These are phyloP conservation scores for Trichoderma aggressivum DNA, from an alignment of 2,329 filamentous ascomycete genomes.

Conservation along the genomic window DNA sequence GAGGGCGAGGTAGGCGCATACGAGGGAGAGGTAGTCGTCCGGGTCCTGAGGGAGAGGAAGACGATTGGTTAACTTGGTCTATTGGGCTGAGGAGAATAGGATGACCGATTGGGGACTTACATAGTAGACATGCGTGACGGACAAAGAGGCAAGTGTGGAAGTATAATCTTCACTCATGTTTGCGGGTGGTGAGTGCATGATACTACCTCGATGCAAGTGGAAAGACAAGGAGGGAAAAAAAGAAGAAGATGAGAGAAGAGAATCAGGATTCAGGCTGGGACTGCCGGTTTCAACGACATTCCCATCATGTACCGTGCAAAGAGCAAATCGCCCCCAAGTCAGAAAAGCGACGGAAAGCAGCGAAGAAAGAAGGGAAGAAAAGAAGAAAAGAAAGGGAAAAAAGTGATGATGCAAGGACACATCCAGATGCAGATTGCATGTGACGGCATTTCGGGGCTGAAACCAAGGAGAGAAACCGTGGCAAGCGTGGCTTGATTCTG, in stretches of 20 bases:
- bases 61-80: neutral
- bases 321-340: neutral
- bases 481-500: conserved; percentile 8
- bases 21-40: conserved; percentile 74
- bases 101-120: conserved; percentile 47
- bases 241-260: neutral
- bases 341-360: neutral
- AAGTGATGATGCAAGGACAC: neutral
- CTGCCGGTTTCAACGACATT: neutral
- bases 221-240: neutral
- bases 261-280: neutral
- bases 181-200: neutral
- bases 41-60: conserved; percentile 63
- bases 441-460: neutral
- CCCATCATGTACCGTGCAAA: neutral
- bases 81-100: neutral
- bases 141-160: conserved; percentile 80
- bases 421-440: conserved; percentile 6
- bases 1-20: conserved; percentile 91
- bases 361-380: neutral
- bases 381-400: neutral
- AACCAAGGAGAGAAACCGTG: neutral
- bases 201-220: neutral
- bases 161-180: conserved; percentile 28
- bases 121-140: conserved; percentile 94